Percentiles rank a stretch among this genome's conserved stretches.
phyloP scores from a whole-genome alignment of 208 protist genomes.

The Naegleria gruberi region DNA sequence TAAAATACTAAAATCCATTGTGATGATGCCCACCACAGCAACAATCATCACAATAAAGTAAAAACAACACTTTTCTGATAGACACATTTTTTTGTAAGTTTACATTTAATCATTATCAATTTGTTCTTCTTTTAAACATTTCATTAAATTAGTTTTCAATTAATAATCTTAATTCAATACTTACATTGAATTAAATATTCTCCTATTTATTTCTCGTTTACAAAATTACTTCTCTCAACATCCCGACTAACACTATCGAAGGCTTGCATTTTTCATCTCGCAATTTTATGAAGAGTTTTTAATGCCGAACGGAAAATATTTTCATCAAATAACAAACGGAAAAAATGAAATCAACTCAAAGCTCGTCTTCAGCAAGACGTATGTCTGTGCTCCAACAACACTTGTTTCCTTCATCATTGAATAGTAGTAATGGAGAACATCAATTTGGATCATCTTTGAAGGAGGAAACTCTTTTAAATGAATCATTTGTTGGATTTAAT shows the following conservation, averaged over 20 bases:
- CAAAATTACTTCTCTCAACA: no score
- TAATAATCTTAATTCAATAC: no score
- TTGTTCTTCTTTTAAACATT: no score
- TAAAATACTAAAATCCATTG: not conserved
- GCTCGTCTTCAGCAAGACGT: not conserved
- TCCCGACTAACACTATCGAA: no score
- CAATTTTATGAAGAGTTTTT: no score
- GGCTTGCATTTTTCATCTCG: no score
- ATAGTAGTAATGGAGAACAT: not conserved
- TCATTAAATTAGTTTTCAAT: no score
- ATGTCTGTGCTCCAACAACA: not conserved
- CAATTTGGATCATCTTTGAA: not conserved
- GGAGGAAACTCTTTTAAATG: not conserved
- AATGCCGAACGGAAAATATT: no score
- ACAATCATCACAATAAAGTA: not conserved
- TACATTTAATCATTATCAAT: no score
- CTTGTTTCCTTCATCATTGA: not conserved
- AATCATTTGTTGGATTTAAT: not conserved
- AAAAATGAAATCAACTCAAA: not conserved
- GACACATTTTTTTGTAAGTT: not conserved
- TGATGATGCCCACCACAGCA: not conserved
- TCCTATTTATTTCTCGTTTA: no score
- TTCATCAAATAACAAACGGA: no score
- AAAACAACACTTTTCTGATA: not conserved
- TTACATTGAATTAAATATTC: no score